Percentiles rank a stretch among this genome's conserved stretches.
Evolutionary conservation across 805 yeast genomes (phyloP).

Genomic region (Wickerhamiella parazyma): DNA sequence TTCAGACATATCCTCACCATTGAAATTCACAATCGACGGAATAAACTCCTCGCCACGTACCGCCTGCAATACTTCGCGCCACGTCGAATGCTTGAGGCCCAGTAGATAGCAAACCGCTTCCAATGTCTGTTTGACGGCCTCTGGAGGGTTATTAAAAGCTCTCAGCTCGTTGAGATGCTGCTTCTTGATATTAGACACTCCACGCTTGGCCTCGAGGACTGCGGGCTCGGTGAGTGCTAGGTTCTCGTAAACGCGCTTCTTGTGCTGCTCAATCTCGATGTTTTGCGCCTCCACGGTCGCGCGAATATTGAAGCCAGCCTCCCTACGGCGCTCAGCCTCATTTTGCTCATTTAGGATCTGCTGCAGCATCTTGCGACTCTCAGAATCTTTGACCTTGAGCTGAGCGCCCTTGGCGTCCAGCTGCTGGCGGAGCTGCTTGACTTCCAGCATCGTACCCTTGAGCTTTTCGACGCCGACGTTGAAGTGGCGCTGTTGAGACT

Average conservation of each 20-base stretch:
- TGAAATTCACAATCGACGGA: conserved; percentile 61
- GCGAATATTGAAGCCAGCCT: conserved; percentile 67
- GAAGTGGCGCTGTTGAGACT: conserved; percentile 57
- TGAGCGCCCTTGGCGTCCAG: conserved; percentile 40
- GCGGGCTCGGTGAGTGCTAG: conserved; percentile 75
- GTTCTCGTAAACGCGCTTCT: conserved; percentile 43
- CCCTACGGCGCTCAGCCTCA: conserved; percentile 83
- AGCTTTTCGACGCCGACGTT: conserved; percentile 61
- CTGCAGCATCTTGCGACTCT: conserved; percentile 59
- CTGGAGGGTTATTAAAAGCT: conserved; percentile 85
- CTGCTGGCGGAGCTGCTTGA: conserved; percentile 41
- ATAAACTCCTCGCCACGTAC: conserved; percentile 81
- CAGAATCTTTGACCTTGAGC: conserved; percentile 43
- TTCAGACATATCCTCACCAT: conserved; percentile 42
- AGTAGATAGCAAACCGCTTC: conserved; percentile 79
- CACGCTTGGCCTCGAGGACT: conserved; percentile 66
- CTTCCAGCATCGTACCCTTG: conserved; percentile 63
- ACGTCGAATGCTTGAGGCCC: conserved; percentile 43
- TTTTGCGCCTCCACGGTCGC: conserved; percentile 58
- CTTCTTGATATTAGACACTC: conserved; percentile 86
- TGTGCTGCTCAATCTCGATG: conserved; percentile 39
- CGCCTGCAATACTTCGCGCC: conserved; percentile 77
- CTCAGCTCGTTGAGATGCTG: conserved; percentile 82
- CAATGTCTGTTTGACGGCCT: conserved; percentile 66
- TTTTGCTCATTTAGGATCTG: conserved; percentile 73